These are phyloP conservation scores for Tetracentron sinense DNA, from an alignment of 164 flowering plant species.

Conservation along the genomic window DNA sequence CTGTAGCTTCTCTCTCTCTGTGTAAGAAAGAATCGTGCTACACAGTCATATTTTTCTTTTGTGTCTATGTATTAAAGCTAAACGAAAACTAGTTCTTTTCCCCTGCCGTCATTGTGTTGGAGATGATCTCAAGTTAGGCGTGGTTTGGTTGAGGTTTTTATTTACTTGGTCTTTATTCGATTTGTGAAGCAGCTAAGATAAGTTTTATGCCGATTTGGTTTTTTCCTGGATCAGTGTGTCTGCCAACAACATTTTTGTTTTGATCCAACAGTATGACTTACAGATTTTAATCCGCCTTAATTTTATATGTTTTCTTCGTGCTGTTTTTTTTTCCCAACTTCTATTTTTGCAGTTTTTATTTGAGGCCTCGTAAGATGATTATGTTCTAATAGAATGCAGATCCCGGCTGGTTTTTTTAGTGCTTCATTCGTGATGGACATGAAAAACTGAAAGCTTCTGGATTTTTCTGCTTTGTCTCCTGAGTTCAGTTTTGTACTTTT, in stretches of 20 bases:
- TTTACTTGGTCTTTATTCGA: neutral
- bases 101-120: neutral
- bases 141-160: conserved; percentile 11
- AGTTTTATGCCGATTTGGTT: no score
- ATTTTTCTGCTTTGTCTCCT: neutral
- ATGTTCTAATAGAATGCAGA: conserved; percentile 8
- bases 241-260: no score
- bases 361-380: neutral
- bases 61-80: no score
- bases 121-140: neutral
- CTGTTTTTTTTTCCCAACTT: neutral
- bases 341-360: neutral
- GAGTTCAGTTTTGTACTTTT: neutral
- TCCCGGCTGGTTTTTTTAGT: neutral
- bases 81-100: neutral
- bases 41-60: no score
- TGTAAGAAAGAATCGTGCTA: no score
- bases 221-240: no score
- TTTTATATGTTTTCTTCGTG: neutral
- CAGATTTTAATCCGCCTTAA: no score
- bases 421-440: neutral
- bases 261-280: no score
- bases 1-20: no score
- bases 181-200: no score
- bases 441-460: neutral